Evolutionary conservation across 106 monocot species (phyloP).

Genomic region (Apostasia ramifera): DNA sequence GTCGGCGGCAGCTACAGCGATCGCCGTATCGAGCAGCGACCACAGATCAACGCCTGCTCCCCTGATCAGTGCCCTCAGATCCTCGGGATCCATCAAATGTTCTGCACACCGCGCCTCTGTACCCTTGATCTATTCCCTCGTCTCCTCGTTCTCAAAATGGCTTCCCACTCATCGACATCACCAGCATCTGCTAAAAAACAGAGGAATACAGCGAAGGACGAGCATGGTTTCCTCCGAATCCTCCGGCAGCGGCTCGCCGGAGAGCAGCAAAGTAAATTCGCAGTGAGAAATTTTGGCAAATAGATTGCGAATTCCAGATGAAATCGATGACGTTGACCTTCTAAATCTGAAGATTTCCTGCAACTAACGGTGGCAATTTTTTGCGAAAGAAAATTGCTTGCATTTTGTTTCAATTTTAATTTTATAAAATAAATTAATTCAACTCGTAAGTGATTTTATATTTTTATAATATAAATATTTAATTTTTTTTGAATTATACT

Average conservation of each 20-base stretch:
- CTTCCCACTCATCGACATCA: background rate
- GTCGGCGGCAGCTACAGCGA: conserved; percentile 20
- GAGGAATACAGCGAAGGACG: background rate
- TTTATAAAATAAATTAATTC: too few species aligned
- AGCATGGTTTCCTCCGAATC: background rate
- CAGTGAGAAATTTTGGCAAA: too few species aligned
- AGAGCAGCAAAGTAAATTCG: background rate
- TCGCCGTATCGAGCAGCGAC: conserved; percentile 30
- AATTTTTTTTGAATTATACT: too few species aligned
- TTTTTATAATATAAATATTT: too few species aligned
- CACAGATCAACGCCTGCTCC: conserved; percentile 27
- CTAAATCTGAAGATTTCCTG: too few species aligned
- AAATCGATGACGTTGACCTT: too few species aligned
- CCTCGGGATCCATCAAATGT: conserved; percentile 21
- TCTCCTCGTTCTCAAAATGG: background rate
- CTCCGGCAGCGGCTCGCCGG: background rate
- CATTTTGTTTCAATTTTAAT: too few species aligned
- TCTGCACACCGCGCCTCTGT: background rate
- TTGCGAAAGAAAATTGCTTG: too few species aligned
- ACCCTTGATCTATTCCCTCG: conserved; percentile 2
- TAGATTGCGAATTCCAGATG: too few species aligned
- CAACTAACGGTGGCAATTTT: too few species aligned
- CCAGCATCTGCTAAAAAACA: background rate
- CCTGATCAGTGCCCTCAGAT: conserved; percentile 17
- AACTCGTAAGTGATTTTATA: too few species aligned